Percentiles rank a stretch among this genome's conserved stretches.
Evolutionary conservation across 2,329 filamentous ascomycete genomes (phyloP).

Genomic region (Coccinonectria pachysandricola): DNA sequence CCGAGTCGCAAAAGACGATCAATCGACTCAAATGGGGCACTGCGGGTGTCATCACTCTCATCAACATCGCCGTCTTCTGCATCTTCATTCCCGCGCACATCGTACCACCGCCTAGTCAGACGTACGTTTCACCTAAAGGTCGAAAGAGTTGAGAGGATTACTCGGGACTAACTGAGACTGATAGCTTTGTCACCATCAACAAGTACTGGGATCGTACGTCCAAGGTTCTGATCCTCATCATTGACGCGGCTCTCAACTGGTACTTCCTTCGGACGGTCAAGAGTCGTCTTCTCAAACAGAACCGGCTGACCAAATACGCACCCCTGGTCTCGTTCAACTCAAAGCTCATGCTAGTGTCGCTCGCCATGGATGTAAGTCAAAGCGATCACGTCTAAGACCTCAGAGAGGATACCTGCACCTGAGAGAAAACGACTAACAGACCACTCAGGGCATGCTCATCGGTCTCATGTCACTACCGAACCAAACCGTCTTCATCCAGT

Average conservation of each 20-base stretch:
- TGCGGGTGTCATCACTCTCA: slow-evolving; percentile 31
- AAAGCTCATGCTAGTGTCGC: slow-evolving; percentile 36
- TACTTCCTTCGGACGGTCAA: slow-evolving; percentile 41
- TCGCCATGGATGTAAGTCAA: slow-evolving; percentile 36
- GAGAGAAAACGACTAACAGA: no score
- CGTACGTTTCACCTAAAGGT: no score
- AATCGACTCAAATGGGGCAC: slow-evolving; percentile 36
- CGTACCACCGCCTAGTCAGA: slow-evolving; percentile 27
- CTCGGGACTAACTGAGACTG: slow-evolving; percentile 1
- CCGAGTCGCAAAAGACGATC: slow-evolving; percentile 28
- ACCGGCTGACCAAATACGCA: slow-evolving; percentile 39
- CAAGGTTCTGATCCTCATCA: slow-evolving; percentile 39
- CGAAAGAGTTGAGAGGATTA: no score
- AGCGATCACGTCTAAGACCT: no score
- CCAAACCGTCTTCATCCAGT: slow-evolving; percentile 34
- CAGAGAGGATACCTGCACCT: no score
- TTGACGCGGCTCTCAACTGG: slow-evolving; percentile 41
- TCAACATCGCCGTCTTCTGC: slow-evolving; percentile 43
- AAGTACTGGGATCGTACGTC: slow-evolving; percentile 41
- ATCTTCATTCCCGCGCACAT: slow-evolving; percentile 42
- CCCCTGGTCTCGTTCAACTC: slow-evolving; percentile 39
- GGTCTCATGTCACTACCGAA: slow-evolving; percentile 25
- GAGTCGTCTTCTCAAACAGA: slow-evolving; percentile 33
- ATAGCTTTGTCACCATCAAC: slow-evolving; percentile 32
- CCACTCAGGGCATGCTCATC: slow-evolving; percentile 20